Conservation (phyloP, 768 basidiomycete genomes). For the Coprinopsis sp. region DNA sequence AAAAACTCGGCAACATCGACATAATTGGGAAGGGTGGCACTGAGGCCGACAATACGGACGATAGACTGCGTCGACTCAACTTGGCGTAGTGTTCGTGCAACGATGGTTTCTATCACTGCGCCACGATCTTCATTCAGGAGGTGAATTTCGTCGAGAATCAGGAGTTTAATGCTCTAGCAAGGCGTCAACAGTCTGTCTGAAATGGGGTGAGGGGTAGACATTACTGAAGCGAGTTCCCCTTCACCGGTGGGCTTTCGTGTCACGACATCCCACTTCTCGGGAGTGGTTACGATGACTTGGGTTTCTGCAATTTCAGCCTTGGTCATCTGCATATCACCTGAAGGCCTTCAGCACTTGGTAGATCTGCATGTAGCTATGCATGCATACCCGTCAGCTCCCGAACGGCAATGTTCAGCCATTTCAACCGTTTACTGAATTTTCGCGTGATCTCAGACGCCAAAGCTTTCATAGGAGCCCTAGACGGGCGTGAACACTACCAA, state of each 20-base stretch:
- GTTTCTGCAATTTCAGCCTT: conserved; percentile 91
- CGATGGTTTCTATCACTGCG: conserved; percentile 96
- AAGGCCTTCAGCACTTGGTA: conserved; percentile 16
- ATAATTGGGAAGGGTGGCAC: conserved; percentile 96
- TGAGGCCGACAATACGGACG: conserved; percentile 93
- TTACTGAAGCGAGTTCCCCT: conserved; percentile 89
- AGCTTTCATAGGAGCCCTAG: conserved; percentile 96
- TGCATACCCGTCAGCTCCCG: conserved; percentile 81
- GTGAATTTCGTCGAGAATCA: conserved; percentile 98
- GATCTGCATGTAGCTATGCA: background rate
- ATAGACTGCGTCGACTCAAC: conserved; percentile 96
- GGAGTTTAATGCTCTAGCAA: conserved; percentile 76
- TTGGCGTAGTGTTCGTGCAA: conserved; percentile 90
- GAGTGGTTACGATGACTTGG: conserved; percentile 97
- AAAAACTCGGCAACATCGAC: conserved; percentile 94
- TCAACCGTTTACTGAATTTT: conserved; percentile 84
- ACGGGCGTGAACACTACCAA: background rate
- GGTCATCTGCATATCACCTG: conserved; percentile 95
- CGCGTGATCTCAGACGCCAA: conserved; percentile 92
- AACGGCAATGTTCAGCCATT: conserved; percentile 84
- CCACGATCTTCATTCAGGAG: conserved; percentile 96
- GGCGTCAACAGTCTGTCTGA: background rate
- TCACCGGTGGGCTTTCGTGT: conserved; percentile 96
- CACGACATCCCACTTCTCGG: conserved; percentile 99
- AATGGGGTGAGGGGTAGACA: conserved; percentile 1